Base-by-base conservation (phyloP, 1,284 basidiomycete species). In the Rhizopogon parksii region DNA sequence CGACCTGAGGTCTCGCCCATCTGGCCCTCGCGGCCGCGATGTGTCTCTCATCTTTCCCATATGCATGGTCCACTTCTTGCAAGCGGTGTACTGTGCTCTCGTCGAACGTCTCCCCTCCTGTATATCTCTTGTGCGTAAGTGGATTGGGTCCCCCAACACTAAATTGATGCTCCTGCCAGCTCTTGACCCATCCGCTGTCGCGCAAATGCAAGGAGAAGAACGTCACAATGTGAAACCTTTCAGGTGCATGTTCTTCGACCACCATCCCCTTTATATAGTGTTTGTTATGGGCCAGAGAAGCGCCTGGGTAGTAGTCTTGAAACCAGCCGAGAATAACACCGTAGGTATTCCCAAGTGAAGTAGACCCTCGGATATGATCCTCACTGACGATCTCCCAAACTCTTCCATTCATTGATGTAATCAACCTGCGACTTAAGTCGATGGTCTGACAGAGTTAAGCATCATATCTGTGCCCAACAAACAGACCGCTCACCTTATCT, bases 211-310 rank as follows among this genome's bases (percentile, higher is more conserved):
- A 15, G 2, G 42, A 25, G n/a, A 32, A 32, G 14, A 47, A 38
- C 17, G 36, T 36, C 35, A 45, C 2, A 34, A 54, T 46, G 27
- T 54, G 50, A 17, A 52, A 54, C 30, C 19, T 48, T n/a, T 36
- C 50, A 19, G 45, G 32, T 12, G 36, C 12, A 32, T 56, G 54
- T 40, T 53, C 52, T 38, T 50, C 7, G 35, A 56, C 21, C 12
- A 56, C 24, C 47, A 56, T 53, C 6, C 48, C 47, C 7, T 48
- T 47, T 21, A 56, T 37, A 36, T 47, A 50, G 36, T 53, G 50
- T 9, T 21, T 34, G 39, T 55, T 38, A 8, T 50, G n/a, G 9
- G 52, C 54, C 11, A 51, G 42, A 30, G 54, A 53, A 8, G 19
- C 50, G 17, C 54, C 54, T 9, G 54, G 54, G 25, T 34, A 42